Evolutionary conservation across 176 grass and related monocot genomes (phyloP).

Genomic region (Eleusine indica): DNA sequence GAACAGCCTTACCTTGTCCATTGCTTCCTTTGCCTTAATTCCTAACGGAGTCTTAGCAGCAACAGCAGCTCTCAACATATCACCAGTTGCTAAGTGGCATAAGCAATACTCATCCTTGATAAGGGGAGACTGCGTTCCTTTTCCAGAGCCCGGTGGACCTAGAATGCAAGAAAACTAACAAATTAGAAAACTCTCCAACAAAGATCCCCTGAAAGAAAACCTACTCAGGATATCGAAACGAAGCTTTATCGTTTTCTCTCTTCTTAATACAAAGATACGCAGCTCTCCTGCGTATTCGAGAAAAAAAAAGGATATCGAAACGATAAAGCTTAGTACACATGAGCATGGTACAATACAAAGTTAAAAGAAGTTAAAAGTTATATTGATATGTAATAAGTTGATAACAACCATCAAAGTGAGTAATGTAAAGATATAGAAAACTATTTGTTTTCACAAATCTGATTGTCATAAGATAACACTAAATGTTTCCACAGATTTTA

Average conservation of each 20-base stretch:
- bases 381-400: no score
- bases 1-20: slow-evolving; percentile 61
- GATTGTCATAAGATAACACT: not conserved
- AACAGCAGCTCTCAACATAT: slow-evolving; percentile 87
- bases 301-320: not conserved
- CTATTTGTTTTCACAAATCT: not conserved
- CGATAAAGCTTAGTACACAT: not conserved
- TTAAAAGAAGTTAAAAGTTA: not conserved
- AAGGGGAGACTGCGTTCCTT: slow-evolving; percentile 72
- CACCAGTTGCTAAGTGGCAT: slow-evolving; percentile 79
- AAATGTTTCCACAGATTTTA: not conserved
- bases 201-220: not conserved
- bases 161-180: not conserved
- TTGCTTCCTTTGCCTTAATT: slow-evolving; percentile 74
- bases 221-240: not conserved
- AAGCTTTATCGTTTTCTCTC: not conserved
- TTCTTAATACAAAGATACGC: no score
- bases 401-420: no score
- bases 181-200: not conserved
- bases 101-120: slow-evolving; percentile 85
- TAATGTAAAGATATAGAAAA: not conserved
- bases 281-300: no score
- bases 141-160: slow-evolving; percentile 82
- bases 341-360: not conserved
- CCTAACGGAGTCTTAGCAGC: slow-evolving; percentile 75